These are phyloP conservation scores for Myxozyma kluyveri DNA, from an alignment of 805 yeast genomes.

Conservation along the genomic window DNA sequence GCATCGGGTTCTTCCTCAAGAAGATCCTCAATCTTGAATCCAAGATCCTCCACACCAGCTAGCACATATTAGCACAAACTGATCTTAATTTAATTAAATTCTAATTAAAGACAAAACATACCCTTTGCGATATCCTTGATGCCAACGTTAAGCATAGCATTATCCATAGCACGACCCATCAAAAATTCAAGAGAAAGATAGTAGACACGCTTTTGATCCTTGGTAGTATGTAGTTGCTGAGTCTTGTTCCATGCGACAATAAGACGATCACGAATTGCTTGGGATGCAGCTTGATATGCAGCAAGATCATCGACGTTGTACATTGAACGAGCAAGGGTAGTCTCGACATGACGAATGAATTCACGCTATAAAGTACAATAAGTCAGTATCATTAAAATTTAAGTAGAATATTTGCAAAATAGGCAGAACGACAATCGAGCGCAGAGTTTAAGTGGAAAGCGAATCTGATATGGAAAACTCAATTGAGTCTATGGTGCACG, in stretches of 20 bases:
- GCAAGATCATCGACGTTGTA: slow-evolving; percentile 91
- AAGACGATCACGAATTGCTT: slow-evolving; percentile 72
- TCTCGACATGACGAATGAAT: slow-evolving; percentile 84
- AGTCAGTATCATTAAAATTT: no score
- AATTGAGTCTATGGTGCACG: no score
- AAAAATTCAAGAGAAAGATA: slow-evolving; percentile 82
- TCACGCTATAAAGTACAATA: slow-evolving; percentile 45
- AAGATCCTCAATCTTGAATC: slow-evolving; percentile 83
- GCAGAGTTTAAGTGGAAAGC: no score
- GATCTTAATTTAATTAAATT: background rate
- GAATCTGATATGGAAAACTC: no score
- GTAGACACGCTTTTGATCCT: slow-evolving; percentile 81
- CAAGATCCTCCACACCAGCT: slow-evolving; percentile 64
- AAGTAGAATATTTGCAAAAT: no score
- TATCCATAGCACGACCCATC: slow-evolving; percentile 94
- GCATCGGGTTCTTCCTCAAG: slow-evolving; percentile 89
- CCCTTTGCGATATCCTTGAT: slow-evolving; percentile 55
- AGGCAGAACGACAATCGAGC: no score
- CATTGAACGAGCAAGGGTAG: slow-evolving; percentile 84
- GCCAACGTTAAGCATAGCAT: slow-evolving; percentile 80
- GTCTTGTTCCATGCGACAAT: slow-evolving; percentile 89
- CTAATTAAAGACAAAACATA: slow-evolving; percentile 1
- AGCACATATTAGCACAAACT: background rate
- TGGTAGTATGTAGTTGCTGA: slow-evolving; percentile 81
- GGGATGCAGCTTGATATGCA: slow-evolving; percentile 86